Base-by-base conservation (phyloP, 176 grass and related monocot genomes). In the maize (Zea mays) region DNA sequence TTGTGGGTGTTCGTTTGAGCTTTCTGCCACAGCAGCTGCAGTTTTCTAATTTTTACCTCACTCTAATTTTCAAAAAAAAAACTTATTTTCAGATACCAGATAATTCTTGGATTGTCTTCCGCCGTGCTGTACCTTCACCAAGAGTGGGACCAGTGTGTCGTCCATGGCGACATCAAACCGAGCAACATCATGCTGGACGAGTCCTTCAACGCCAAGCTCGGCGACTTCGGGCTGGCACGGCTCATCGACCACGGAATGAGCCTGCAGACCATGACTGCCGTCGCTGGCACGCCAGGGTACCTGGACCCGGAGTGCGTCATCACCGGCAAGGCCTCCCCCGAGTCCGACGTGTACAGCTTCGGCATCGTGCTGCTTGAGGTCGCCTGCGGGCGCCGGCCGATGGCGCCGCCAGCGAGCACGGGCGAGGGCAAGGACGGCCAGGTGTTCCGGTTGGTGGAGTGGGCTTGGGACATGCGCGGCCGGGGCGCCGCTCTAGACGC, bases 281-380 rank as follows among this genome's bases (percentile, higher is more conserved):
- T 81, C 13, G 79, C 41, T 4, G 79, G 79, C 43, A 81, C 79
- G 12, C 79, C 79, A 3, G 67, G 79, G 2, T 81, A 81, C 67
- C 66, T 72, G 6, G 67, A 81, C 34, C 79, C 56, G 4, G 54
- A 81, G 71, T 81, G 77, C 61, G 7, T 76, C 77, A 67, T 74
- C 8, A 76, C 79, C 27, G 78, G 68, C 19, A 82, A 81, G 61
- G 61, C 85, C 20, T 82, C 79, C 34, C 16, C 52, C 0, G 71
- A 87, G 72, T 82, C 83, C 73, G 96, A 95, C 62, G 85, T 98
- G 43, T 98, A 98, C 76, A 94, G 96, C 81, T 98, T 94, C 42
- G 92, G 96, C 33, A 71, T 98, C 21, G 96, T 95, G 82, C 57
- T 98, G 10, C 80, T 97, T 11, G 91, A 97, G 77, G 65, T 97